Base-by-base conservation (phyloP, 176 grass and related monocot genomes). In the Triticum timopheevii region DNA sequence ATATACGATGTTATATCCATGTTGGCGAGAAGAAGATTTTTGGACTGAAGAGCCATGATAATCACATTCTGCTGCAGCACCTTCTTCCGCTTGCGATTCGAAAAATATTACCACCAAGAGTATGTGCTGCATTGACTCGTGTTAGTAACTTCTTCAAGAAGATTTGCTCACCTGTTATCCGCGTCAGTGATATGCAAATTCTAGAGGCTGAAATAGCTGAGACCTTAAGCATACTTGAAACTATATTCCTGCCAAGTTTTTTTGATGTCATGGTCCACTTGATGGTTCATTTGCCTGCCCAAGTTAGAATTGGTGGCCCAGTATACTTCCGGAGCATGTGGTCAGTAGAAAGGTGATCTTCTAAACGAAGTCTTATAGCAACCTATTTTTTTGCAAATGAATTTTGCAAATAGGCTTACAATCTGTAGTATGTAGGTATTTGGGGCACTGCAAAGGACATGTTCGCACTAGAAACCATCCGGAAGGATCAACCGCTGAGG, bases 181-280 rank as follows among this genome's bases (percentile, higher is more conserved):
- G 7, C 17, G 13, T 76, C 0, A 76, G 44, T 76, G 73, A 76
- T 30, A 76, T 31, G 73, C 8, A 76, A 19, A 76, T 17, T 30
- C 5, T 76, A 30, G 73, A 76, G 42, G 2, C 25, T 52, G 45
- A 77, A 77, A 77, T 58, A 31, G 23, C 74, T 77, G 25, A 77
- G 27, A 77, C 49, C 13, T 3, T 77, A 56, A 25, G 47, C 4
- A 8, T 77, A 19, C 74, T 77, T 58, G 47, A 77, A 17, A 77
- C 24, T 31, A 77, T 58, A 30, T 77, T 77, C 13, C 27, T 20
- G 1, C 74, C 47, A 56, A 4, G 27, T 1, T 77, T 77, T 56
- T 77, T 77, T 54, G 73, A 77, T 77, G 19, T 34, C 25, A 77
- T 77, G 73, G 73, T 77, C 6, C 73, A 77, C 13, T 56, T 77